Evolutionary conservation across 352 stramenopile species (phyloP), one percentile per base, ranked within the genome.

Genomic region (Phytophthora fragariaefolia): DNA sequence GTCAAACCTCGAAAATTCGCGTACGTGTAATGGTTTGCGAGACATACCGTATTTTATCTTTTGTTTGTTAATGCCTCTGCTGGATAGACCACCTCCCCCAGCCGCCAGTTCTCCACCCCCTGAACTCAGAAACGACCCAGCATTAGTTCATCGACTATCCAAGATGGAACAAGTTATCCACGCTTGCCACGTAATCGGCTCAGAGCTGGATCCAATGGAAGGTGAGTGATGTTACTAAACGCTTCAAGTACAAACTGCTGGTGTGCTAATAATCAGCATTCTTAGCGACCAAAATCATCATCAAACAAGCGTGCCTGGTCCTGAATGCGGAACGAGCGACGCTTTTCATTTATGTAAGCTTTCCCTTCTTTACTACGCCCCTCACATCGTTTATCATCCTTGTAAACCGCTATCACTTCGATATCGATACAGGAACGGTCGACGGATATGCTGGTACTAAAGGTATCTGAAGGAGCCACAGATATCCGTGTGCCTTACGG

Each of bases 291-390:
- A 87, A 83, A 26, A 92, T 80, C 36, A 96, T 96, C 63, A 89
- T 97, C 55, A 93, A 92, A 42, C 81, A 96, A 61, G 91, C 89
- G 3, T 97, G 86, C 26, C 82, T 85, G 6, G 76, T 98, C 6
- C 82, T 98, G 23, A 93, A 93, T 36, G 91, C 87, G 4, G 93
- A 98, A 53, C 78, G 92, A 38, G 90, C 92, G 9, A 97, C 92
- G 0, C 63, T 98, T 0, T 98, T 97, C 73, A 91, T 93, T 38
- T 87, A 96, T 58, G 88, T 93, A 43, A 53, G 49, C 17, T n/a
- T 4, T 42, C 23, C 3, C 3, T 12, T 50, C 36, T 20, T 26
- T 59, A 26, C 13, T 4, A 7, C 3, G 13, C n/a, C n/a, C n/a
- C n/a, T n/a, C n/a, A n/a, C n/a, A n/a, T n/a, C n/a, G n/a, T n/a